Base-by-base conservation (phyloP, 179 eudicot genomes). In the Dionaea muscipula region DNA sequence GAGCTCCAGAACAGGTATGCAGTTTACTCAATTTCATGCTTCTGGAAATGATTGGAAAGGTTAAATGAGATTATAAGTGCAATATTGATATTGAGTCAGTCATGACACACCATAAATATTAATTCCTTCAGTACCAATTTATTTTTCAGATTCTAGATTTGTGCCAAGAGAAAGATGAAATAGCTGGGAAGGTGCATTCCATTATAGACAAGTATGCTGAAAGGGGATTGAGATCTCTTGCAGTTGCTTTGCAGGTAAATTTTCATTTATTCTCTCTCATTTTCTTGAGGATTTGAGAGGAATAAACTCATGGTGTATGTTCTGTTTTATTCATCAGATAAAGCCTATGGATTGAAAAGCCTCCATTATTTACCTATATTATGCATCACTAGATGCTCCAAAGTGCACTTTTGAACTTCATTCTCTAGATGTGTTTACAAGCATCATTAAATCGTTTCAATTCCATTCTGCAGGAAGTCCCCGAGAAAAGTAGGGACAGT, bases 1-100 rank as follows among this genome's bases (percentile, higher is more conserved):
- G 94, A 43, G 86, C 86, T 26, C 90, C 94, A 49, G 86, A 85
- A 68, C 86, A 85, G 83, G 90, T 74, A 53, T 59, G 53, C 39
- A 38, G 36, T 45, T 22, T 23, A 21, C 22, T 50, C 25, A 35
- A 55, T 1, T 39, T 3, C 6, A 45, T n/a, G 26, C 6, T 25
- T 11, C 44, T 47, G 51, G 48, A 27, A 21, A 59, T 26, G 20
- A 37, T 17, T 38, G 0, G 3, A 38, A n/a, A n/a, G n/a, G n/a
- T n/a, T n/a, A n/a, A 2, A 38, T 38, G 15, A 38, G 16, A 8
- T 13, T 13, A 38, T 38, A 38, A 38, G 12, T 38, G 15, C 43
- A 38, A 8, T 8, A 13, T 38, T 38, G 43, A 38, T 8, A 38
- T 38, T 38, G 15, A 38, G 22, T 15, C 9, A 43, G 6, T 14